These are phyloP conservation scores for Hymenoscyphus salicellus DNA, from an alignment of 2,329 filamentous ascomycete genomes.

Conservation along the genomic window DNA sequence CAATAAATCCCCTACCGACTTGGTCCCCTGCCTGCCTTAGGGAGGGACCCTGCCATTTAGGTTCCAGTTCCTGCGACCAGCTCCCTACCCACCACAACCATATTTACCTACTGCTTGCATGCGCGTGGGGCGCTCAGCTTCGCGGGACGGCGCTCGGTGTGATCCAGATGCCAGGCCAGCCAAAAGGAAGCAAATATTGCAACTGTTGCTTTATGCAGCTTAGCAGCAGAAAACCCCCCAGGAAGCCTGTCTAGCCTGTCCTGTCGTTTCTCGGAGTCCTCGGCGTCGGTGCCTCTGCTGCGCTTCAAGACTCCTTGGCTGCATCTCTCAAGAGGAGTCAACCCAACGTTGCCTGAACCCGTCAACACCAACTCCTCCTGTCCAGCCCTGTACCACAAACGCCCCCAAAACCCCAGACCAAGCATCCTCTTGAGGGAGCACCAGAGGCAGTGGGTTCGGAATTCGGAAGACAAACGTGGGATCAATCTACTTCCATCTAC, in stretches of 20 bases:
- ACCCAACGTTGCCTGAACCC: not conserved
- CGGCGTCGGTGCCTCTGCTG: not conserved
- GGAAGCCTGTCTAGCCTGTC: not conserved
- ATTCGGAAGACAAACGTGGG: not conserved
- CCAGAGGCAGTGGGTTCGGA: not conserved
- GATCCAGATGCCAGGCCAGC: not conserved
- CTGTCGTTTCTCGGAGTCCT: conserved; percentile 1
- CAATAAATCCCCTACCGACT: no score
- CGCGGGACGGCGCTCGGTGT: not conserved
- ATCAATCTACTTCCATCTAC: not conserved
- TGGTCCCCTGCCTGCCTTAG: no score
- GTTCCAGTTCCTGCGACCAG: no score
- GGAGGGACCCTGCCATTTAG: no score
- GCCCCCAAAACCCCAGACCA: not conserved
- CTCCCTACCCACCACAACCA: not conserved
- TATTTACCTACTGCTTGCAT: not conserved
- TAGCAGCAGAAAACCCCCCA: not conserved
- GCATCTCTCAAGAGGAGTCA: not conserved
- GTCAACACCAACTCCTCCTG: not conserved
- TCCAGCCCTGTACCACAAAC: not conserved
- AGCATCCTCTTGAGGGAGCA: not conserved
- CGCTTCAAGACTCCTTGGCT: not conserved
- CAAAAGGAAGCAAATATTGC: not conserved
- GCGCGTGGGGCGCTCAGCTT: not conserved
- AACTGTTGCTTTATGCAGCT: not conserved